Percentiles rank a stretch among this genome's conserved stretches.
Conservation (phyloP, 345 rosid species). For the Euphorbia lathyris region DNA sequence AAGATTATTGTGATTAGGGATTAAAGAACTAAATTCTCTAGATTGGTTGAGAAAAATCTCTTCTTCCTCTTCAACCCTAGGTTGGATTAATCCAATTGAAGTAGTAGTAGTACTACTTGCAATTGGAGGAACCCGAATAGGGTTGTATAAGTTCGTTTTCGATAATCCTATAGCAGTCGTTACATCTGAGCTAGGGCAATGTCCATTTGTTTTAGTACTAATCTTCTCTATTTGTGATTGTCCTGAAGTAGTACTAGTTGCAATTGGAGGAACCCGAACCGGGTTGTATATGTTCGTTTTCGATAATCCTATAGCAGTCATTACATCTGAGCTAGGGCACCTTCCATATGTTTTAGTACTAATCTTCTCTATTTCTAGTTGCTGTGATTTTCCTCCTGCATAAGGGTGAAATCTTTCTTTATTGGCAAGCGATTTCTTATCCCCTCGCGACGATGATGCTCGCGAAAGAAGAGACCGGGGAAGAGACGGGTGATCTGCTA, state of each 20-base stretch:
- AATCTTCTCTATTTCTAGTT: slow-evolving; percentile 33
- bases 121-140: slow-evolving; percentile 27
- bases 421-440: slow-evolving; percentile 15
- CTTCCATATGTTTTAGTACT: slow-evolving; percentile 40
- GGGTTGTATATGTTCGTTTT: slow-evolving; percentile 44
- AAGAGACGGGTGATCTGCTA: slow-evolving; percentile 82
- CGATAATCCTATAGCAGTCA: slow-evolving; percentile 61
- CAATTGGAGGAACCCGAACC: no score
- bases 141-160: slow-evolving; percentile 41
- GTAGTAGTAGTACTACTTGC: neutral
- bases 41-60: slow-evolving; percentile 32
- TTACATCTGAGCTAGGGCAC: slow-evolving; percentile 53
- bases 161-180: slow-evolving; percentile 64
- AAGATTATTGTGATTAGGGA: slow-evolving; percentile 26
- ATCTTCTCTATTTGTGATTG: no score
- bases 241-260: no score
- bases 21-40: slow-evolving; percentile 18
- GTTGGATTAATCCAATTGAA: slow-evolving; percentile 25
- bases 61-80: slow-evolving; percentile 30
- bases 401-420: slow-evolving; percentile 26
- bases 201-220: slow-evolving; percentile 36
- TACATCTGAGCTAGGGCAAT: slow-evolving; percentile 55
- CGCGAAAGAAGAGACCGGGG: slow-evolving; percentile 61
- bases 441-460: slow-evolving; percentile 33
- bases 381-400: slow-evolving; percentile 17